Evolutionary conservation across 2,329 filamentous ascomycete species (phyloP), one percentile per base, ranked within the genome.

Genomic region (Atkinsonella texensis): DNA sequence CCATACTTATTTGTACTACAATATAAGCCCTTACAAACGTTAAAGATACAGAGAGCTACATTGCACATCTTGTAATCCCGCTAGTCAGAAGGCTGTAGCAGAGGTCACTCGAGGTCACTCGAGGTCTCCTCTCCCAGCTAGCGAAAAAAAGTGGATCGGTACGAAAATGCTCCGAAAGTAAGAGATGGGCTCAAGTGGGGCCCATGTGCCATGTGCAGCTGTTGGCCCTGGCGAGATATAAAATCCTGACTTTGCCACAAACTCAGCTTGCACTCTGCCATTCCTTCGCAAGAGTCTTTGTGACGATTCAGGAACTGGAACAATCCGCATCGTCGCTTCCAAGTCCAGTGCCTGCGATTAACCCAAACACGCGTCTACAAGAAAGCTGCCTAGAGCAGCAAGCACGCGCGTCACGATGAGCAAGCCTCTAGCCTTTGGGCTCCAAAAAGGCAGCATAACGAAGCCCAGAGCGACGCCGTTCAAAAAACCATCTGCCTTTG

Each of bases 401-500:
- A 28, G 18, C 40, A 35, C 40, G 28, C 15, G 11, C n/a, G 9
- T 9, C 53, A 62, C 45, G 46, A 76, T 76, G 73, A 74, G 68
- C 63, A 76, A 74, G 54, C 70, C 72, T n/a, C 58, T 76, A 20
- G 70, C 72, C 40, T 75, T 74, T 58, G 83, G 82, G 48, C 72
- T 86, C 40, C 83, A 81, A 61, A 86, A 84, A 64, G 62, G 73
- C 2, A 68, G 67, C 51, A 66, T 67, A 53, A 66, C 72, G 2
- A 81, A 79, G 59, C 68, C 74, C 4, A 68, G 68, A 32, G 73
- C 74, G 3, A 63, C 68, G 1, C 41, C 48, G 6, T 39, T 48
- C 6, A 79, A 74, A 58, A 69, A 73, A 58, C 81, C 76, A 60
- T 68, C 75, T 1, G 73, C 80, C 55, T 81, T 86, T 57, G 79